Base-by-base conservation (phyloP, 2,329 filamentous ascomycete genomes). In the Colletotrichum limetticola region DNA sequence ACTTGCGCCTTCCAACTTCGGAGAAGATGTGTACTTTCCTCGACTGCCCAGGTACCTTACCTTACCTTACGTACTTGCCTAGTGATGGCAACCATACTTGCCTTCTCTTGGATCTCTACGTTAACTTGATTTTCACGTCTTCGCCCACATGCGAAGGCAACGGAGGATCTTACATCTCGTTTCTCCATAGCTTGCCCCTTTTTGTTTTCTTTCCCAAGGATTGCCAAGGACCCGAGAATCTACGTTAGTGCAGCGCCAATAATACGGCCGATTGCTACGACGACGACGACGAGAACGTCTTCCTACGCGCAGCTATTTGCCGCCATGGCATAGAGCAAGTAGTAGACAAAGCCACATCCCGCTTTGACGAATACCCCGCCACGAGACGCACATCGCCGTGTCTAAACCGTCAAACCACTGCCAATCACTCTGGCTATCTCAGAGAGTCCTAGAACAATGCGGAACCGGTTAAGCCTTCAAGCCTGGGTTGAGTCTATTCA, bases 391-490 rank as follows among this genome's bases (percentile, higher is more conserved):
- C 19, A 22, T 11, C 42, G n/a, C 42, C 42, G 42, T 49, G 42
- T 22, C 19, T 9, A 22, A 22, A 9, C 3, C 42, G 8, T 49
- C 42, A 11, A 19, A 49, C 42, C 16, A 22, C 42, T 49, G 19
- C 19, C 19, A 19, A 49, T 8, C 60, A 52, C 24, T 58, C 52
- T 35, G 30, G 32, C 6, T 8, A 11, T 19, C 7, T 14, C 5
- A 22, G 37, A n/a, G 7, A 6, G 4, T 32, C 30, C 9, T 16
- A 32, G 14, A 14, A 65, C 35, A 19, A 73, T 73, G 71, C 66
- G 71, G 52, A 73, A 57, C 22, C 66, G 67, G 3, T 35, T 32
- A 6, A 73, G 67, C 19, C 66, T 73, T n/a, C 71, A 71, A 32
- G 52, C 71, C 14, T 73, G 71, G 60, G 56, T 71, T 11, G 67